Evolutionary conservation across 2,329 filamentous ascomycete species (phyloP), one percentile per base, ranked within the genome.

Genomic region (Colletotrichum sp.): DNA sequence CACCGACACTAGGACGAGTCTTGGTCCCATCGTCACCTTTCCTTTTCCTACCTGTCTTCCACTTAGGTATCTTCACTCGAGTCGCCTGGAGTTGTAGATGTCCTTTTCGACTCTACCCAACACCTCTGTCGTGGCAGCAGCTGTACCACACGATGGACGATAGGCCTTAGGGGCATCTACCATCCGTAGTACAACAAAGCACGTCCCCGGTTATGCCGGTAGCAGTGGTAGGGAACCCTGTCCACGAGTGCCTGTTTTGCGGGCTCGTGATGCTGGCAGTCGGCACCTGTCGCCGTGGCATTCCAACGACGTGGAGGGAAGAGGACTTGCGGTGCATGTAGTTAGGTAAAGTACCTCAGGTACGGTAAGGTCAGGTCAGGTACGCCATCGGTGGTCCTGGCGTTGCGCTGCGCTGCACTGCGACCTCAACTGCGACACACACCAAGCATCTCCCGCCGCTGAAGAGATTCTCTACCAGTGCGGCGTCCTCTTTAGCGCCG

Each of bases 121-220:
- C 6, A 52, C n/a, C n/a, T 52, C 10, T 21, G n/a, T 52, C 44
- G 44, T 52, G n/a, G n/a, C 44, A 52, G n/a, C 44, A 52, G 44
- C 44, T 52, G 12, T 52, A 8, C 44, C 44, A 13, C 44, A 52
- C n/a, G 44, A 52, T 21, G 44, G 44, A 52, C n/a, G n/a, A 0
- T 49, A 12, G 39, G 1, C 39, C 39, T 49, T 49, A 49, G 12
- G 44, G 16, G 18, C 12, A 36, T 12, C 62, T 65, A 39, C 21
- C 21, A n/a, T 21, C 62, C 9, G 13, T 9, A 28, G 26, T 30
- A 36, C 26, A 34, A 15, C 10, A n/a, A 67, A 62, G 62, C 52
- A 75, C 72, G 52, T 75, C 30, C 52, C 52, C 72, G 69, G 69
- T 66, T 62, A 39, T 52, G 55, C 69, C 72, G 72, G 72, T 71